Evolutionary conservation across 768 basidiomycete species (phyloP).

Genomic region (Tulasnella sp.): DNA sequence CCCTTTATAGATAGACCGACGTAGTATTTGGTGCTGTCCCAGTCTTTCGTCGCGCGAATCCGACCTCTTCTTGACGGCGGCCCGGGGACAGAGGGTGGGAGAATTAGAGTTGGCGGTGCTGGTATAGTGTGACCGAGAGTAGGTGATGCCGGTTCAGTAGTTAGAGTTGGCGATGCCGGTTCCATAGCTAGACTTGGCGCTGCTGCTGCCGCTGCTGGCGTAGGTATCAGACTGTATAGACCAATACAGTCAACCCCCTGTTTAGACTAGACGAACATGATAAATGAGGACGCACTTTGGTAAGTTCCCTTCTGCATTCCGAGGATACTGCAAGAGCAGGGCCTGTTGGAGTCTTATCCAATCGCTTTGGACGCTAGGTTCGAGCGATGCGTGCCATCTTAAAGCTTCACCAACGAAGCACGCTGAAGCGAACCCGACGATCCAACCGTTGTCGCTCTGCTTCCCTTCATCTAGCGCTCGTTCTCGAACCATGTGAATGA

Average conservation of each 20-base stretch:
- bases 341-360: neutral
- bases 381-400: neutral
- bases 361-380: neutral
- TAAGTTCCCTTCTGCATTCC: neutral
- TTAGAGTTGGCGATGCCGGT: too few species aligned
- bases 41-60: neutral
- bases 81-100: neutral
- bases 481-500: neutral
- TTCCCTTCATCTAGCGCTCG: slow-evolving; percentile 15
- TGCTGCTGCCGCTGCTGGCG: neutral
- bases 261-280: too few species aligned
- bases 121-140: too few species aligned
- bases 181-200: too few species aligned
- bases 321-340: neutral
- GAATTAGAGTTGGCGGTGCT: too few species aligned
- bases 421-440: neutral
- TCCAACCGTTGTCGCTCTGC: neutral
- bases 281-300: neutral
- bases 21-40: neutral
- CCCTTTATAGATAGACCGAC: neutral
- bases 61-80: neutral
- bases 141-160: too few species aligned
- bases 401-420: slow-evolving; percentile 1
- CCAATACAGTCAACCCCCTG: neutral
- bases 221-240: neutral